Conservation (phyloP, 805 yeast species). For the Nakazawaea populi region DNA sequence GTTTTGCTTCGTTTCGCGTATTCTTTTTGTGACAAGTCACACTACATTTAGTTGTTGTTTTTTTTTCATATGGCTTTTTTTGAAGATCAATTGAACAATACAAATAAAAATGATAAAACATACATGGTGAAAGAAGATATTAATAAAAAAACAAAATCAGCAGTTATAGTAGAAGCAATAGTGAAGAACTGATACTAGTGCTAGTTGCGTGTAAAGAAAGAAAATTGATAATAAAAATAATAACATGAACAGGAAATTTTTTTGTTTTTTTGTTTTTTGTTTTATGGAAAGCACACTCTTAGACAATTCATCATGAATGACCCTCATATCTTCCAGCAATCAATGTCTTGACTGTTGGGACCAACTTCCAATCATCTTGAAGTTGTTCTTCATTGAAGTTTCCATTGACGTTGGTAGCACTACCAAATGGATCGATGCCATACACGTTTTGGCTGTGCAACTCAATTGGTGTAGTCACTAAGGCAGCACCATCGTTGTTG, state of each 20-base stretch:
- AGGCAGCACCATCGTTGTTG: slow-evolving; percentile 35
- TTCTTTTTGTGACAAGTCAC: not conserved
- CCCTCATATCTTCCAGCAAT: slow-evolving; percentile 46
- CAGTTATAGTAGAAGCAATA: no score
- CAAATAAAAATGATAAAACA: no score
- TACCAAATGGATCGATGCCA: slow-evolving; percentile 29
- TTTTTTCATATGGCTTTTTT: no score
- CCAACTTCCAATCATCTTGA: slow-evolving; percentile 25
- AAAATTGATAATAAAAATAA: no score
- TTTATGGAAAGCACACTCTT: no score
- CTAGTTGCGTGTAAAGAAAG: no score
- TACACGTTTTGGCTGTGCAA: slow-evolving; percentile 20
- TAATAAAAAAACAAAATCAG: no score
- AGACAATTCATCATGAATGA: slow-evolving; percentile 15
- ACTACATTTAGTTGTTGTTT: no score
- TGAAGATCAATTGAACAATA: no score
- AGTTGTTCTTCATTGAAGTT: slow-evolving; percentile 14
- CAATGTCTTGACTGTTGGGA: slow-evolving; percentile 40
- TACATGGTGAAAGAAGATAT: no score
- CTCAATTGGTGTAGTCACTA: slow-evolving; percentile 34
- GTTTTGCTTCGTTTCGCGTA: not conserved
- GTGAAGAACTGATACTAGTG: no score
- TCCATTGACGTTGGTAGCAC: not conserved
- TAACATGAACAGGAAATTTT: not conserved
- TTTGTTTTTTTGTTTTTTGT: no score